These are phyloP conservation scores for Linanthus parryae DNA, from an alignment of 148 eudicot genomes.

Conservation along the genomic window DNA sequence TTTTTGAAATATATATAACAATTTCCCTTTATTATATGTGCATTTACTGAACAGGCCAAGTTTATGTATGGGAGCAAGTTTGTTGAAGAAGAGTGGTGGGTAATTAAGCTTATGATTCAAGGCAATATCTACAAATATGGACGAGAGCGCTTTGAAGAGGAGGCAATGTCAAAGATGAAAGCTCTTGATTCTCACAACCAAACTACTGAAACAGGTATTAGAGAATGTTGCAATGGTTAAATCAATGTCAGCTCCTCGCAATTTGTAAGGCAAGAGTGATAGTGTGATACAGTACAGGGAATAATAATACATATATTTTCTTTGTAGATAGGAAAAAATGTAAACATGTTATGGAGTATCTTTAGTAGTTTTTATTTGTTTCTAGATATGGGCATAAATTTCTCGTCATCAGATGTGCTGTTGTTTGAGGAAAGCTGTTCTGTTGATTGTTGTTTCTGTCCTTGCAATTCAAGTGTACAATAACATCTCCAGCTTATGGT, in stretches of 20 bases:
- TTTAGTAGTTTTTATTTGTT: not conserved
- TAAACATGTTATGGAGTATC: not conserved
- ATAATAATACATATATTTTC: not conserved
- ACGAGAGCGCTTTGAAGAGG: constrained; percentile 88
- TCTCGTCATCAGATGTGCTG: no score
- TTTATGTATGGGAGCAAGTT: constrained; percentile 75
- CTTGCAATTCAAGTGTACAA: no score
- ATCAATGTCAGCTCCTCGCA: constrained; percentile 82
- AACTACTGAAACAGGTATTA: constrained; percentile 37
- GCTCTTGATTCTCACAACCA: constrained; percentile 17
- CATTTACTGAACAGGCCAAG: constrained; percentile 57
- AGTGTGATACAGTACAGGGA: not conserved
- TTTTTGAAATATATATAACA: not conserved
- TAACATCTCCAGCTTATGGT: no score
- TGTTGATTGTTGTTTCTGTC: no score
- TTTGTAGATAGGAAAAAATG: constrained; percentile 5
- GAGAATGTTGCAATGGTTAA: constrained; percentile 4
- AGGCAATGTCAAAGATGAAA: constrained; percentile 32
- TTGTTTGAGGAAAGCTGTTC: no score
- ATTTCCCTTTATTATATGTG: constrained; percentile 7
- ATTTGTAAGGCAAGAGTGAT: constrained; percentile 40
- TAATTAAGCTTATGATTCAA: constrained; percentile 83
- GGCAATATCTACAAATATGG: constrained; percentile 90
- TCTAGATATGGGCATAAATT: not conserved
- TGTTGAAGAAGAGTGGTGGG: constrained; percentile 61